Percentiles rank a stretch among this genome's conserved stretches.
Evolutionary conservation across 129 eudicot genomes (phyloP).

Genomic region (Flaveria bidentis): DNA sequence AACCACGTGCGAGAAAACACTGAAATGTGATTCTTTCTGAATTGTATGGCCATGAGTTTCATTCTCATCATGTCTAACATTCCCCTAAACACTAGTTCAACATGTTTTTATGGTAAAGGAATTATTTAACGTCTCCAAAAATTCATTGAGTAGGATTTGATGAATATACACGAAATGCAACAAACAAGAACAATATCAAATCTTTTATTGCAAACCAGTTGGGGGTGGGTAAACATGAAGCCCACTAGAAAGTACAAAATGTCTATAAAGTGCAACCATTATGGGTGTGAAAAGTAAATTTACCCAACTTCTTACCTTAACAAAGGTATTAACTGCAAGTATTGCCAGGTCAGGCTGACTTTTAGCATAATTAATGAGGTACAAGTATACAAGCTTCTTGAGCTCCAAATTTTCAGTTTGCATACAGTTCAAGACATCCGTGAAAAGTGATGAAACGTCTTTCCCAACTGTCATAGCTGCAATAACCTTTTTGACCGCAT

Average conservation of each 20-base stretch:
- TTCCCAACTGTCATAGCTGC: constrained; percentile 99
- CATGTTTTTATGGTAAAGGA: neutral
- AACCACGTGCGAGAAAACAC: no score
- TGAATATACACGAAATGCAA: constrained; percentile 9
- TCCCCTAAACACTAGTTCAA: neutral
- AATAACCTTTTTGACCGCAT: constrained; percentile 98
- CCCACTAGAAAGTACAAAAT: constrained; percentile 18
- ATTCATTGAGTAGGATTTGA: neutral
- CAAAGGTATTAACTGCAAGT: constrained; percentile 98
- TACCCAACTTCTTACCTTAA: constrained; percentile 60
- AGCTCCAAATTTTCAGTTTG: constrained; percentile 98
- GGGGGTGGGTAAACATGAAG: constrained; percentile 1
- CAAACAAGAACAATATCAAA: neutral
- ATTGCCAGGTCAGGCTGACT: constrained; percentile 99
- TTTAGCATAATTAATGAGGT: constrained; percentile 97
- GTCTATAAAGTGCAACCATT: neutral
- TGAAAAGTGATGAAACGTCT: constrained; percentile 95
- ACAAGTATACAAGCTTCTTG: constrained; percentile 92
- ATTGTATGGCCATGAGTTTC: neutral
- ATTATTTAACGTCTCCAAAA: neutral
- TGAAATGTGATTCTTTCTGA: neutral
- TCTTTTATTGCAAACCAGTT: neutral
- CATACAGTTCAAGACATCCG: constrained; percentile 98
- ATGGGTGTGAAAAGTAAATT: neutral
- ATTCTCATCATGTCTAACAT: constrained; percentile 7